Base-by-base conservation (phyloP, 345 rosid species). In the Erodium maritimum region DNA sequence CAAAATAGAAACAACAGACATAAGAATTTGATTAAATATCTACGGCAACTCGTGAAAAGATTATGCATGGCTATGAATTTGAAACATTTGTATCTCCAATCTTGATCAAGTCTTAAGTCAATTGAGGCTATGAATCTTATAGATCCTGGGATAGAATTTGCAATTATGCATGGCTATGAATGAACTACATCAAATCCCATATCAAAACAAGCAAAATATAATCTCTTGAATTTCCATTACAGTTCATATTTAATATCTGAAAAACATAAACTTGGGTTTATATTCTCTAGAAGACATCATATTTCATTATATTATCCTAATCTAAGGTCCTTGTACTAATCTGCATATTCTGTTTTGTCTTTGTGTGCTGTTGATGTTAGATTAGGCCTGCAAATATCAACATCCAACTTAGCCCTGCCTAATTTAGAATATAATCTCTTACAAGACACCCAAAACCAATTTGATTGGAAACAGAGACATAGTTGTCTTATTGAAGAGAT, bases 1-100 rank as follows among this genome's bases (percentile, higher is more conserved):
- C 60, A 58, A 58, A 56, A 14, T 58, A 61, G 10, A 65, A n/a
- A 33, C 5, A 34, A 55, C 52, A 17, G 24, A 48, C 29, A 51
- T 55, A 21, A 24, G 23, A 33, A 67, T 23, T 19, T 1, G 0
- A 23, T 25, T 0, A 12, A 13, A 52, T 19, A 18, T 57, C 51
- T n/a, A 5, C 22, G n/a, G n/a, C n/a, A n/a, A n/a, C n/a, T 29
- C 37, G 9, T 29, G 9, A 29, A 29, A 29, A 29, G 37, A n/a
- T n/a, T n/a, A n/a, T n/a, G n/a, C n/a, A n/a, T n/a, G n/a, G n/a
- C n/a, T n/a, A n/a, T n/a, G n/a, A 29, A 29, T 29, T 11, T 4
- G 37, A 29, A 29, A 29, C 1, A 11, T 29, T 29, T 29, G 5
- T 4, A 29, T 5, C 4, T 0, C 37, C 37, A 29, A 42, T 42